Base-by-base conservation (phyloP, 352 stramenopile genomes). In the Phytopythium litorale region DNA sequence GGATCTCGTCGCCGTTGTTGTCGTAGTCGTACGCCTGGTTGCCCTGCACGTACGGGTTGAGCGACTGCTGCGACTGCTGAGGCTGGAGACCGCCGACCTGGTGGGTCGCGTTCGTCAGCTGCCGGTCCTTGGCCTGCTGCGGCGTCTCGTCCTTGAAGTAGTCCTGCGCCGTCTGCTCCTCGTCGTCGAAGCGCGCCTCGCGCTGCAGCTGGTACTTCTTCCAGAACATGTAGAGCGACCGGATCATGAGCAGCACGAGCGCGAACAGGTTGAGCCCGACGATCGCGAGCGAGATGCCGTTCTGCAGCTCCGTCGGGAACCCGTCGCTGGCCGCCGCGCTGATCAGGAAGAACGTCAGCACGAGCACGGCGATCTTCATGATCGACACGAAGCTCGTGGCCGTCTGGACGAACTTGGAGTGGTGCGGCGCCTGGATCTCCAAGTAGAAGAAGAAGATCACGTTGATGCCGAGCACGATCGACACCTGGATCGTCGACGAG, bases 401-500 rank as follows among this genome's bases (percentile, higher is more conserved):
- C 19, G 78, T 88, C 68, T 91, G 81, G 43, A 88, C 75, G 42
- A 91, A 91, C 57, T 74, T 74, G 7, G 79, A 88, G 72, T 87
- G 73, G 72, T 89, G 76, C 38, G 81, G 81, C 23, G 77, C 84
- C 62, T 86, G 70, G 46, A 88, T 79, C 59, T 87, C 78, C 59
- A 91, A 55, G 58, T 88, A 88, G 58, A 91, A 85, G 63, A 91
- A 89, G 64, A 89, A 91, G 30, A 84, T 46, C 35, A 91, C 71
- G 56, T 91, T 79, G 33, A 78, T 48, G 9, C 43, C 75, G 23
- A 91, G 72, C 62, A 89, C 71, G 42, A 89, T 64, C 28, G 73
- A 74, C 15, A 89, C 66, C 48, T 91, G 81, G 35, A 75, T 62
- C 32, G 66, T 84, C 40, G 73, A 66, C 35, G 70, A 77, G 30